A percentile compares a stretch with the other conserved stretches of the same genome.
phyloP scores from a whole-genome alignment of 148 eudicot genomes.

The Nyssa sinensis region DNA sequence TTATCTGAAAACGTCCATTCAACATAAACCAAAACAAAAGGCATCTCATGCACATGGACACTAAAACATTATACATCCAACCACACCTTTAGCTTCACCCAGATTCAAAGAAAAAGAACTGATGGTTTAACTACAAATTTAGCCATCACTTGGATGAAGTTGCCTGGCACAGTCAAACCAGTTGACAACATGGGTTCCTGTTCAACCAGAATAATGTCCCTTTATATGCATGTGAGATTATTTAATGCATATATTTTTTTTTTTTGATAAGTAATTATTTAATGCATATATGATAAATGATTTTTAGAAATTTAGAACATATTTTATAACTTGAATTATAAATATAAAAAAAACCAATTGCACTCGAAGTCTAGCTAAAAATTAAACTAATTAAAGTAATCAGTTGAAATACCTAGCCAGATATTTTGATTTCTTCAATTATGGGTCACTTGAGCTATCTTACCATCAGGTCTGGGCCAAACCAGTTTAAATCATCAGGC shows the following conservation, averaged over 20 bases:
- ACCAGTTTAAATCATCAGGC: neutral
- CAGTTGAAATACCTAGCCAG: neutral
- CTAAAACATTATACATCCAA: neutral
- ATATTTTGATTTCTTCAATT: neutral
- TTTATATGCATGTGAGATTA: neutral
- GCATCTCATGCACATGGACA: constrained; percentile 8
- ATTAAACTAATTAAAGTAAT: neutral
- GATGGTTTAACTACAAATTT: neutral
- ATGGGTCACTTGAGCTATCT: neutral
- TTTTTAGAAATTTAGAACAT: neutral
- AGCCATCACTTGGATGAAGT: neutral
- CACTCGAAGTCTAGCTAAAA: neutral
- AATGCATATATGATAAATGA: neutral
- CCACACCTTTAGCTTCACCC: neutral
- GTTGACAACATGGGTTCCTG: neutral
- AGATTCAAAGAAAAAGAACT: neutral
- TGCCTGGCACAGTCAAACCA: neutral
- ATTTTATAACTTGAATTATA: neutral
- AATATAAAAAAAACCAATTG: neutral
- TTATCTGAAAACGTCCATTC: too few relatives aligned
- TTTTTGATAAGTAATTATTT: too few relatives aligned
- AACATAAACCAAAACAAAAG: too few relatives aligned
- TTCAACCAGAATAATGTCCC: neutral
- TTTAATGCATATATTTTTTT: too few relatives aligned
- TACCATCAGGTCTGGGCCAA: neutral